These are phyloP conservation scores for Paraphaeosphaeria sporulosa DNA, from an alignment of 2,329 filamentous ascomycete genomes.

Conservation along the genomic window DNA sequence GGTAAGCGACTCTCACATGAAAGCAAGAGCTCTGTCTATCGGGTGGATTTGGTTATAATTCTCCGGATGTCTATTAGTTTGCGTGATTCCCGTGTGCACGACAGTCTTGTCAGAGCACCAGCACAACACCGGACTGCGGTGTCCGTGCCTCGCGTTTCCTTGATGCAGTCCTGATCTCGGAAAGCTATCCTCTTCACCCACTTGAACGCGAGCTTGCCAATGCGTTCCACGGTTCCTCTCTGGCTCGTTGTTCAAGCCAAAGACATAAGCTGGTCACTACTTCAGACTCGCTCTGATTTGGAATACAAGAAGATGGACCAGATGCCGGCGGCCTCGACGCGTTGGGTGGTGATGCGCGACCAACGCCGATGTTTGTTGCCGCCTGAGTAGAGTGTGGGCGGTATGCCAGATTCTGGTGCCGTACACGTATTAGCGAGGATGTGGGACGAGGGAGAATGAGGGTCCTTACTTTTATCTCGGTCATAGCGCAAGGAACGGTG, in stretches of 20 bases:
- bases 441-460: not conserved
- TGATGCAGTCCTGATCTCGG: too few species aligned
- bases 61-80: too few species aligned
- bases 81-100: too few species aligned
- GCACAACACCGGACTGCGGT: too few species aligned
- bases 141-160: too few species aligned
- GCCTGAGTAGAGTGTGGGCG: too few species aligned
- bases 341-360: not conserved
- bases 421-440: not conserved
- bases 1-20: too few species aligned
- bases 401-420: not conserved
- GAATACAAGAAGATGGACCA: not conserved
- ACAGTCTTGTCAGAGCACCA: too few species aligned
- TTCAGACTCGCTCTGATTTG: not conserved
- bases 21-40: too few species aligned
- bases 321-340: not conserved
- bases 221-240: conserved; percentile 27
- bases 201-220: conserved; percentile 17
- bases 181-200: not conserved
- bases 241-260: conserved; percentile 24
- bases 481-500: not conserved
- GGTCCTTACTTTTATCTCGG: not conserved
- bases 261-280: conserved; percentile 4
- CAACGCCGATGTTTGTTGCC: conserved; percentile 3
- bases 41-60: too few species aligned